Evolutionary conservation across 257 asterid species (phyloP), one percentile per base, ranked within the genome.

Genomic region (Ligustrum vulgare): DNA sequence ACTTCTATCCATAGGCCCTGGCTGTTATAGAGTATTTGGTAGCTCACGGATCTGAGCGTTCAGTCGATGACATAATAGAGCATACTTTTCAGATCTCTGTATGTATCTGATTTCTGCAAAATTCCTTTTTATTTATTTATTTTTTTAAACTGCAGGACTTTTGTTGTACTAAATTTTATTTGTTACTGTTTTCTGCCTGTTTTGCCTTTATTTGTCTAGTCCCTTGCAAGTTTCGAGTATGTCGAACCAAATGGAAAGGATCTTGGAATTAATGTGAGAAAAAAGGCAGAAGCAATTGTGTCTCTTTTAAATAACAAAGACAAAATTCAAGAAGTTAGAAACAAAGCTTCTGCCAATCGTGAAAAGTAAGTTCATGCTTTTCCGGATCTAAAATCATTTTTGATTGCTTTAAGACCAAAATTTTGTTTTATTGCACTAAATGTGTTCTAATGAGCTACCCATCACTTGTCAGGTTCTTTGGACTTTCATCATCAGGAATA

Each of bases 1-100:
- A 23, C 80, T 70, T 79, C 72, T 62, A 56, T 56, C 64, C 47
- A 73, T 78, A 94, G 99, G 80, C 98, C 69, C 80, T 94, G 89
- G 89, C 98, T 79, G 97, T 92, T 78, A 84, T 94, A 76, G 99
- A 94, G 89, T 94, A 94, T 84, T 88, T 94, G 97, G 93, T 92
- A 87, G 91, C 86, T 22, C 96, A 94, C 77, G 99, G 99, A 83
- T 91, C 99, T 49, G 99, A 91, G 71, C 98, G 98, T 77, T 91
- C 94, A 79, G 96, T 94, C 80, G 97, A 91, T 83, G 98, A 94
- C 82, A 94, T 94, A 77, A 77, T 94, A 75, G 98, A 90, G 65
- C 98, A 94, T 77, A 89, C 98, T 3, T 94, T 87, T 85, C 91
- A 90, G 87, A 94, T 94, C 83, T 89, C 98, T 45, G 98, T 94